These are phyloP conservation scores for Podochytrium sp. DNA, from an alignment of 192 early-diverging fungal genomes.

Conservation along the genomic window DNA sequence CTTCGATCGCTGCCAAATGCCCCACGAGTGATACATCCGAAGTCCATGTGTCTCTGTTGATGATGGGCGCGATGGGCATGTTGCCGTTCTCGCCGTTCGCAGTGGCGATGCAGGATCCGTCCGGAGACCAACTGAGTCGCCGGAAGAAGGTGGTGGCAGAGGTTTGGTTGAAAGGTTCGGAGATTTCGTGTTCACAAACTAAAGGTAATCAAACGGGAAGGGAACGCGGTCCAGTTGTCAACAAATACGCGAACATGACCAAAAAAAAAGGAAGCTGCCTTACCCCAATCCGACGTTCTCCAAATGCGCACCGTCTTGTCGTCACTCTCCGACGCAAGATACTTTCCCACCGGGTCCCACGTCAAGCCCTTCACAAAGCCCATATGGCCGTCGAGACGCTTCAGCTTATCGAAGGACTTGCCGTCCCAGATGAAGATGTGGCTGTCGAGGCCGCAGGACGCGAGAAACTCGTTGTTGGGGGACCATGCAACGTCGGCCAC, in stretches of 20 bases:
- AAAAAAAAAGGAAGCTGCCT: neutral
- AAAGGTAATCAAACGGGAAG: neutral
- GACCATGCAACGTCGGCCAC: slow-evolving; percentile 95
- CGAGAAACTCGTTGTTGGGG: slow-evolving; percentile 78
- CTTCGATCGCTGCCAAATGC: slow-evolving; percentile 85
- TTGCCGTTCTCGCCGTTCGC: slow-evolving; percentile 86
- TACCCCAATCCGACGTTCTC: slow-evolving; percentile 84
- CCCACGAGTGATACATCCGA: slow-evolving; percentile 85
- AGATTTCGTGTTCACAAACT: slow-evolving; percentile 70
- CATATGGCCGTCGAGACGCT: slow-evolving; percentile 67
- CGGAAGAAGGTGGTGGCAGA: slow-evolving; percentile 88
- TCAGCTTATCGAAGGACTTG: slow-evolving; percentile 70
- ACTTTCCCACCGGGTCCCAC: slow-evolving; percentile 95
- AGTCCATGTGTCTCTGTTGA: slow-evolving; percentile 74
- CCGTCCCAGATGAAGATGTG: slow-evolving; percentile 87
- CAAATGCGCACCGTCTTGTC: slow-evolving; percentile 88
- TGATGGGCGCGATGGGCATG: slow-evolving; percentile 79
- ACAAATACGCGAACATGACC: neutral
- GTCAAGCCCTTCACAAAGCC: slow-evolving; percentile 97
- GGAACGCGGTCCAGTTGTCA: neutral
- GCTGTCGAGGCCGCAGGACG: slow-evolving; percentile 89
- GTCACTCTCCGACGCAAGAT: slow-evolving; percentile 89
- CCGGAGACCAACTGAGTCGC: slow-evolving; percentile 94
- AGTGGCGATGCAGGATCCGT: slow-evolving; percentile 88
- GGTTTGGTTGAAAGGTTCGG: slow-evolving; percentile 74